Evolutionary conservation across 495 filamentous ascomycete species (phyloP).

Genomic region (Cairneyella variabilis): DNA sequence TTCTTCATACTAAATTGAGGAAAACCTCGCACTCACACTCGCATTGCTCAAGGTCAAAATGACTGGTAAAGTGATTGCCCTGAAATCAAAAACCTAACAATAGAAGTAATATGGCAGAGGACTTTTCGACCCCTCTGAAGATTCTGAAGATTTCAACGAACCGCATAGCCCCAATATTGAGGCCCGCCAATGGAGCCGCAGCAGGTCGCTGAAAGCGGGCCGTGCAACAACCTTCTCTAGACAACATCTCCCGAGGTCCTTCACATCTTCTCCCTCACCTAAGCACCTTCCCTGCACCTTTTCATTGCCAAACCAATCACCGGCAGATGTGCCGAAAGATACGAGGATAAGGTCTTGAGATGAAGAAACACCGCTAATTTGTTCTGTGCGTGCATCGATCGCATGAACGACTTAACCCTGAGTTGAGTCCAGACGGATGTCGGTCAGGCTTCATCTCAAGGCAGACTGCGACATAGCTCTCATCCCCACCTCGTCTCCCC

Average conservation of each 20-base stretch:
- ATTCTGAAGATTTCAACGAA: too few species aligned
- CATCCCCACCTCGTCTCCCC: neutral
- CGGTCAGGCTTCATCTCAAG: neutral
- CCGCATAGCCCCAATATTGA: too few species aligned
- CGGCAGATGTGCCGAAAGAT: neutral
- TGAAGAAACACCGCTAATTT: neutral
- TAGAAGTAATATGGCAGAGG: too few species aligned
- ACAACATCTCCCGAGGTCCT: neutral
- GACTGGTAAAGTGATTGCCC: too few species aligned
- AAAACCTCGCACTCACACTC: too few species aligned
- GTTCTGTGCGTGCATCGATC: neutral
- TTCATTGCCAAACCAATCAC: neutral
- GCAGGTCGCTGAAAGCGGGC: too few species aligned
- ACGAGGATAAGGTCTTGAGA: neutral
- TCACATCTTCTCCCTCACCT: neutral
- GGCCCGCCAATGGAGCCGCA: too few species aligned
- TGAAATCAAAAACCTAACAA: too few species aligned
- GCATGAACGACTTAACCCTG: neutral
- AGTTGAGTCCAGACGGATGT: neutral
- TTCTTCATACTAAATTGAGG: too few species aligned
- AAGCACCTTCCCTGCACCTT: neutral
- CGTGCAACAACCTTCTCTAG: neutral
- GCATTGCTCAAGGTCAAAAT: too few species aligned
- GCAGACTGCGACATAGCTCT: neutral
- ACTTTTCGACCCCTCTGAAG: too few species aligned